Evolutionary conservation across 495 filamentous ascomycete genomes (phyloP).

Genomic region (Aspergillus campestris): DNA sequence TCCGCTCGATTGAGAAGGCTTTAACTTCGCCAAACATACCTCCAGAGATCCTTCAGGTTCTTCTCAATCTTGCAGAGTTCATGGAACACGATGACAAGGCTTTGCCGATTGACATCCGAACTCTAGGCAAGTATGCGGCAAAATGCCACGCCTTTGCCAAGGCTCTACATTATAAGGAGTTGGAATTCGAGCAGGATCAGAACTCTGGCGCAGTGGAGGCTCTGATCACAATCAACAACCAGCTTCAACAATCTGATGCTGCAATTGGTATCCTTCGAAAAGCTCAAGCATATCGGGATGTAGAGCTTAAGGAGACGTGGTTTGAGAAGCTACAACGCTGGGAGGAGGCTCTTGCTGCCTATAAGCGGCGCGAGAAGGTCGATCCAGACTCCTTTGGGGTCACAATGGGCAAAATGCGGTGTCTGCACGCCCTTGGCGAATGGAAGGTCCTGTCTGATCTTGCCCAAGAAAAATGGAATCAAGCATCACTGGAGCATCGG

Average conservation of each 20-base stretch:
- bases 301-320: conserved; percentile 94
- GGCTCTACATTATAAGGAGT: conserved; percentile 95
- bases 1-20: conserved; percentile 89
- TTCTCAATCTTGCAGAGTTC: conserved; percentile 95
- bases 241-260: conserved; percentile 93
- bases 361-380: conserved; percentile 65
- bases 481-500: conserved; percentile 74
- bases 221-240: conserved; percentile 96
- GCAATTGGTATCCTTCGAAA: conserved; percentile 94
- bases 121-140: conserved; percentile 82
- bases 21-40: conserved; percentile 89
- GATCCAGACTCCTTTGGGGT: conserved; percentile 77
- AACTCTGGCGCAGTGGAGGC: conserved; percentile 94
- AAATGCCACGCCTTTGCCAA: conserved; percentile 98
- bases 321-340: conserved; percentile 96
- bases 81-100: conserved; percentile 99
- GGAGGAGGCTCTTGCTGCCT: conserved; percentile 94
- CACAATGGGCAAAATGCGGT: conserved; percentile 99
- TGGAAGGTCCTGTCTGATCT: conserved; percentile 87
- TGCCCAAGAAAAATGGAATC: conserved; percentile 86
- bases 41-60: conserved; percentile 85
- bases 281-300: conserved; percentile 88
- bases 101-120: conserved; percentile 91
- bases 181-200: conserved; percentile 96
- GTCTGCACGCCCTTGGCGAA: conserved; percentile 91